Conservation (phyloP, 108 stramenopile genomes). For the Pseudonitzschia delicatissima region DNA sequence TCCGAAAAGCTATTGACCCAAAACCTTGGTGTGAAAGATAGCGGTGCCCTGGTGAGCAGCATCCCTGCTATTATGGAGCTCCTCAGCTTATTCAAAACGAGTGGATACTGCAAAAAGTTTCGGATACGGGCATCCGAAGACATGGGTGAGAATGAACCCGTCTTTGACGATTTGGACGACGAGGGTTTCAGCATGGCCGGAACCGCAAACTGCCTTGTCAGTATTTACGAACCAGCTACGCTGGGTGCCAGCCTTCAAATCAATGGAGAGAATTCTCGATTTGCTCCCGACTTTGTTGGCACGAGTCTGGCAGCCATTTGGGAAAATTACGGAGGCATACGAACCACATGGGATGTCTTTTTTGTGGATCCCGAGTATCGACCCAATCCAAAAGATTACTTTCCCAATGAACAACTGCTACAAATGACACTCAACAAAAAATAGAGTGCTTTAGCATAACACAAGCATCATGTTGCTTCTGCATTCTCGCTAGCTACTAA, state of each 20-base stretch:
- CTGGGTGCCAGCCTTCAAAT: conserved; percentile 74
- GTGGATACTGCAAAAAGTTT: conserved; percentile 45
- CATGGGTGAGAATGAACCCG: conserved; percentile 25
- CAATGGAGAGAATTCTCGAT: conserved; percentile 78
- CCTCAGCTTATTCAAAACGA: conserved; percentile 45
- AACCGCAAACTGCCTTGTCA: conserved; percentile 69
- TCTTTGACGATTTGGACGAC: conserved; percentile 82
- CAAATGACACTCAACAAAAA: conserved; percentile 50
- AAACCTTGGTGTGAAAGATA: background rate
- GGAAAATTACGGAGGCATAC: conserved; percentile 47
- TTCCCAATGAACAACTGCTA: conserved; percentile 73
- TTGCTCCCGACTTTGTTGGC: conserved; percentile 77
- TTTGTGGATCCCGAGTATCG: conserved; percentile 85
- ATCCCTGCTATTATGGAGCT: conserved; percentile 47
- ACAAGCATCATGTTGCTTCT: background rate
- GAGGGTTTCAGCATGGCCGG: conserved; percentile 46
- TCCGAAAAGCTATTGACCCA: background rate
- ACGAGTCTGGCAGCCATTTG: conserved; percentile 70
- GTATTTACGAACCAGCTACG: conserved; percentile 65
- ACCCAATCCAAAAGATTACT: conserved; percentile 88
- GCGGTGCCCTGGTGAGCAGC: conserved; percentile 34
- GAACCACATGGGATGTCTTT: conserved; percentile 64
- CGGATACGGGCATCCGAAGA: conserved; percentile 30
- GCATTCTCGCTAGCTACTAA: too few relatives aligned
- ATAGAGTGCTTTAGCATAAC: background rate